Percentiles rank a stretch among this genome's conserved stretches.
These are phyloP conservation scores for Parmelia sp. DNA, from an alignment of 495 filamentous ascomycete genomes.

Conservation along the genomic window DNA sequence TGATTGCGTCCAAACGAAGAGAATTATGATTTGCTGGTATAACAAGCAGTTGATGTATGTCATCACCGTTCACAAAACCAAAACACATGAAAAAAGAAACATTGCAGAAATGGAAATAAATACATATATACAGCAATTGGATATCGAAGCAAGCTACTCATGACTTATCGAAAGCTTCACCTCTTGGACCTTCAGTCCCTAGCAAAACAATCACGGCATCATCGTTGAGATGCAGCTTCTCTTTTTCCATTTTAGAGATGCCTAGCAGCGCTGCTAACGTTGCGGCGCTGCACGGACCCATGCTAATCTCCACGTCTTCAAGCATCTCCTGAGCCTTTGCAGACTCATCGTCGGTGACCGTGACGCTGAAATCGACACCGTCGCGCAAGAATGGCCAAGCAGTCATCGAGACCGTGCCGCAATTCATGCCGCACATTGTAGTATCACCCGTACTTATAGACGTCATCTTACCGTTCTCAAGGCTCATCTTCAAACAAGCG, in stretches of 20 bases:
- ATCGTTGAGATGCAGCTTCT: slow-evolving; percentile 30
- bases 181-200: slow-evolving; percentile 43
- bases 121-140: too few species aligned
- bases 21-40: too few species aligned
- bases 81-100: too few species aligned
- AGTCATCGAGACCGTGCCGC: slow-evolving; percentile 55
- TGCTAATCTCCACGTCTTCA: slow-evolving; percentile 36
- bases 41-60: too few species aligned
- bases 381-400: slow-evolving; percentile 53
- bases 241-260: slow-evolving; percentile 31
- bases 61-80: too few species aligned
- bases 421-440: slow-evolving; percentile 65
- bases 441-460: slow-evolving; percentile 45
- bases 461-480: slow-evolving; percentile 40
- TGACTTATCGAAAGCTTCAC: slow-evolving; percentile 9
- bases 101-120: too few species aligned
- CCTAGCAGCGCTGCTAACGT: slow-evolving; percentile 51
- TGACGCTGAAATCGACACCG: slow-evolving; percentile 53
- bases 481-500: slow-evolving; percentile 49
- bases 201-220: slow-evolving; percentile 51
- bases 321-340: slow-evolving; percentile 49
- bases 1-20: too few species aligned
- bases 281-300: slow-evolving; percentile 61
- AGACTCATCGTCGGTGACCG: slow-evolving; percentile 50
- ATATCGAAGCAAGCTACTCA: too few species aligned